Evolutionary conservation across 768 basidiomycete genomes (phyloP).

Genomic region (Hygrophorus pudorinus): DNA sequence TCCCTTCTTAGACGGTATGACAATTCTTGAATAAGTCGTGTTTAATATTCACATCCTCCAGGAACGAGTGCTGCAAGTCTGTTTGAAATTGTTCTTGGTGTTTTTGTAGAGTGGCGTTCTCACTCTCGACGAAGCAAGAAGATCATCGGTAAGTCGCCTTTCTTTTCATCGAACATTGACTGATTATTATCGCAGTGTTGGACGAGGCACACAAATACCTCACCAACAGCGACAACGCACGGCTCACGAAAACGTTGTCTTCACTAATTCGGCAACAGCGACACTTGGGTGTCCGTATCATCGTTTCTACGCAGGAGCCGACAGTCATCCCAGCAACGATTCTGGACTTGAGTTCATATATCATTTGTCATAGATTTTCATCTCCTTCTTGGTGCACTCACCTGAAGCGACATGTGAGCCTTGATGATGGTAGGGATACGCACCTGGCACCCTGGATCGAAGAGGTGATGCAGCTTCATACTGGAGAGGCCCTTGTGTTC

Average conservation of each 20-base stretch:
- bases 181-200: conserved; percentile 20
- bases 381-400: conserved; percentile 48
- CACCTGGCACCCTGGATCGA: conserved; percentile 6
- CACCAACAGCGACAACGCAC: conserved; percentile 21
- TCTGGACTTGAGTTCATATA: conserved; percentile 36
- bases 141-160: conserved; percentile 8
- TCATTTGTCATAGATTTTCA: conserved; percentile 44
- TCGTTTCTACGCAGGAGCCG: conserved; percentile 50
- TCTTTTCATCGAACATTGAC: neutral
- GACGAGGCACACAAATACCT: conserved; percentile 52
- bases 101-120: conserved; percentile 11
- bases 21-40: conserved; percentile 5
- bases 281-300: conserved; percentile 39
- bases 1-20: conserved; percentile 38
- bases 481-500: conserved; percentile 10
- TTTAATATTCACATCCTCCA: conserved; percentile 1
- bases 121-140: conserved; percentile 6
- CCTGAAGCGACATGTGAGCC: conserved; percentile 37
- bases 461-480: conserved; percentile 10
- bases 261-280: conserved; percentile 43
- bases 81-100: conserved; percentile 34
- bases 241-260: conserved; percentile 34
- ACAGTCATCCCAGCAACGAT: conserved; percentile 44
- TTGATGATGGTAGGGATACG: conserved; percentile 25
- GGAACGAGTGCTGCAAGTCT: conserved; percentile 15